phyloP scores from a whole-genome alignment of 345 rosid species.

The Citrus australasica region DNA sequence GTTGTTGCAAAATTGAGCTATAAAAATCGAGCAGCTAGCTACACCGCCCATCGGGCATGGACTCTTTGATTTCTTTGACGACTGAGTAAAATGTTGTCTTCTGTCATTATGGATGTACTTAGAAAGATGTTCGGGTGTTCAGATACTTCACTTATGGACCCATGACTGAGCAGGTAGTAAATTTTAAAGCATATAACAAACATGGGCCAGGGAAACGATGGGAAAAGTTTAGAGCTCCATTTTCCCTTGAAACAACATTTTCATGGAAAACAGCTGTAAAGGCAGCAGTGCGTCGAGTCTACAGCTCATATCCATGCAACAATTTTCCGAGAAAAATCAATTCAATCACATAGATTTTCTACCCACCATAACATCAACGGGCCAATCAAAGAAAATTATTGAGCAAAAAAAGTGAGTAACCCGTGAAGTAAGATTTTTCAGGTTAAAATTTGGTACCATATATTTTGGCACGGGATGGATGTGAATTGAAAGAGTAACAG shows the following conservation, averaged over 20 bases:
- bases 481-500: neutral
- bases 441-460: too few species aligned
- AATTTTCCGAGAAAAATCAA: neutral
- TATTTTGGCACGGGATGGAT: slow-evolving; percentile 8
- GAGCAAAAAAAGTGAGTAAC: neutral
- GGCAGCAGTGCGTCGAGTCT: neutral
- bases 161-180: too few species aligned
- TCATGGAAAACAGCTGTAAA: neutral
- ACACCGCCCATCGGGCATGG: neutral
- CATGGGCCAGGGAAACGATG: neutral
- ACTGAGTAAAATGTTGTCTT: neutral
- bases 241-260: neutral
- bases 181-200: too few species aligned
- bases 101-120: too few species aligned
- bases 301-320: neutral
- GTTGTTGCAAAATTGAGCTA: neutral
- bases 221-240: neutral
- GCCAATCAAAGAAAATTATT: neutral
- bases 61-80: neutral
- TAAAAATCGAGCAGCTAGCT: too few species aligned
- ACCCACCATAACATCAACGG: neutral
- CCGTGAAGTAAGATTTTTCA: neutral
- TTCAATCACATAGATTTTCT: slow-evolving; percentile 1
- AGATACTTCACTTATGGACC: too few species aligned
- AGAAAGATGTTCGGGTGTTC: too few species aligned